phyloP scores from a whole-genome alignment of 1,284 basidiomycete genomes.

The Sporisorium scitamineum region DNA sequence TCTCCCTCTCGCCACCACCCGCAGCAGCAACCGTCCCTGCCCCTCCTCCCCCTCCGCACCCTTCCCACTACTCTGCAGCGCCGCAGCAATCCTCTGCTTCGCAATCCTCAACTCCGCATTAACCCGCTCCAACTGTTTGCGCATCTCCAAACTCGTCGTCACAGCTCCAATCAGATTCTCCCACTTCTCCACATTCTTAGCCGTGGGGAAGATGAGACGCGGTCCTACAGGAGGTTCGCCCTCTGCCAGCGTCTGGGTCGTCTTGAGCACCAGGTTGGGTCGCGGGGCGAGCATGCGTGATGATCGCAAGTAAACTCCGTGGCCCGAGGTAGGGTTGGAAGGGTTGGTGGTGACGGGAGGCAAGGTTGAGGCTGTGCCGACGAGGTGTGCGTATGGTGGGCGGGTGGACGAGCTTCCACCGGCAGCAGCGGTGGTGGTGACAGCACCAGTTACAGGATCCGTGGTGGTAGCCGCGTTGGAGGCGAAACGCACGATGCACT shows the following conservation, averaged over 20 bases:
- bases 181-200: conserved; percentile 67
- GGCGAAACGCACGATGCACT: conserved; percentile 63
- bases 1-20: background rate
- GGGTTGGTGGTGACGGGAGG: conserved; percentile 58
- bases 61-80: conserved; percentile 12
- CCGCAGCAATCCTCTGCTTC: conserved; percentile 34
- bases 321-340: conserved; percentile 51
- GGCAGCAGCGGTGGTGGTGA: background rate
- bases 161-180: conserved; percentile 68
- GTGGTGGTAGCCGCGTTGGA: conserved; percentile 16
- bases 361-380: conserved; percentile 64
- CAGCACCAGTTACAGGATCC: background rate
- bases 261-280: conserved; percentile 54
- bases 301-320: conserved; percentile 67
- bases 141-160: conserved; percentile 65
- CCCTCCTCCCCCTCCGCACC: background rate
- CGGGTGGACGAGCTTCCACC: conserved; percentile 17
- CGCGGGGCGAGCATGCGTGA: conserved; percentile 64
- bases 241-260: conserved; percentile 61
- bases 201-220: conserved; percentile 65
- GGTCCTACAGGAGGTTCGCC: conserved; percentile 57
- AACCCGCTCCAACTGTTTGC: conserved; percentile 65
- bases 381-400: conserved; percentile 64
- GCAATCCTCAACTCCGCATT: conserved; percentile 51
- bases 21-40: background rate